Evolutionary conservation across 2,329 filamentous ascomycete genomes (phyloP), one percentile per base, ranked within the genome.

Genomic region (Neopestalotiopsis clavispora): DNA sequence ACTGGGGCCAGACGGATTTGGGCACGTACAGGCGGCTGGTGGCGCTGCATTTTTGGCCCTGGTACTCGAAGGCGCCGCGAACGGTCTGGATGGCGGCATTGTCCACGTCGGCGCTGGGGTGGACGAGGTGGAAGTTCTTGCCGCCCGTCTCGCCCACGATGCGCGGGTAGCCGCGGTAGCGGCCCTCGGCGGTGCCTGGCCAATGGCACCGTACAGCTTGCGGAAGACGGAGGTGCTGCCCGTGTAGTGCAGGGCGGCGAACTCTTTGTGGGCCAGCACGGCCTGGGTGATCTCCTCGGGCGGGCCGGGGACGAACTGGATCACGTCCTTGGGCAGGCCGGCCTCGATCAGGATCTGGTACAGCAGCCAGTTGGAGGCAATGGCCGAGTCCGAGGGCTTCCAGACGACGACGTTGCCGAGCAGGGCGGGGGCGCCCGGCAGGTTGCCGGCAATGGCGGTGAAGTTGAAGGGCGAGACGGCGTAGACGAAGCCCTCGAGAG

Each of bases 391-490:
- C 14, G 93, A 96, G n/a, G 95, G 95, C 86, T 98, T 98, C 95
- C 95, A 98, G 61, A 98, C 84, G 4, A 97, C 94, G 1, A 98
- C 95, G 80, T 98, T 98, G 69, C 95, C 95, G 85, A 98, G 91
- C 67, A 98, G 84, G 0, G 94, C 94, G 14, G 95, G 94, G 0
- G 93, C 91, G 62, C 90, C 92, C 17, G 92, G 89, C 57, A 98
- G 86, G 82, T 97, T 98, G 68, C 92, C 95, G 12, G 91, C 94
- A 75, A 98, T 97, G 71, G 95, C 95, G 28, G 95, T 98, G 83
- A 98, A 98, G 85, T 98, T 98, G 88, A 98, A 98, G 58, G 95
- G 95, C 69, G 91, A 94, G 75, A 98, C 90, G 45, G 95, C 95
- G 79, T 98, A 98, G 71, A 98, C 94, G 80, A 98, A 98, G 20